phyloP scores from a whole-genome alignment of 306 rosid genomes.

The Dalbergia cochinchinensis region DNA sequence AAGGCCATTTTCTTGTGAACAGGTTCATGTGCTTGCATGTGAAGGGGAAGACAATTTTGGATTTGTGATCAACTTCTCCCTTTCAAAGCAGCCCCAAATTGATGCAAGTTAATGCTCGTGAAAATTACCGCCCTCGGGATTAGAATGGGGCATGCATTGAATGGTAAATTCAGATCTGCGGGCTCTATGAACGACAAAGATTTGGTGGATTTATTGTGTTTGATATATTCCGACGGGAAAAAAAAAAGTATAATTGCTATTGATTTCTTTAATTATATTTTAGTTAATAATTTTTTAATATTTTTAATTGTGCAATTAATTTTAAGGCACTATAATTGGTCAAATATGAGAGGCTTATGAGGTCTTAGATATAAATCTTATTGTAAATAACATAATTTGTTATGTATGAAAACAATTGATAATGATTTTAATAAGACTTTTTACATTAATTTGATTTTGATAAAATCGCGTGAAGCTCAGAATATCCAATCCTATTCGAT shows the following conservation, averaged over 20 bases:
- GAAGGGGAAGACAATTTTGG: conserved; percentile 47
- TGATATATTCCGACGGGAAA: neutral
- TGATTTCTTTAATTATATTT: no score
- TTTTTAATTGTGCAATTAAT: no score
- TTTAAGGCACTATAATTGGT: no score
- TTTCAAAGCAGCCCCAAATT: conserved; percentile 32
- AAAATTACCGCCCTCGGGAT: neutral
- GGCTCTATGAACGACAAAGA: conserved; percentile 35
- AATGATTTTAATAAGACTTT: no score
- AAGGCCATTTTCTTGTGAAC: neutral
- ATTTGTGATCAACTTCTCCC: neutral
- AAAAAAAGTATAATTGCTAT: no score
- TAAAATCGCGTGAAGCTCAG: conserved; percentile 1
- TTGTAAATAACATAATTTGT: no score
- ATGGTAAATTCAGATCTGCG: conserved; percentile 5
- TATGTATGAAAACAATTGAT: no score
- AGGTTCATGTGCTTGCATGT: conserved; percentile 64
- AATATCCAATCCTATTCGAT: neutral
- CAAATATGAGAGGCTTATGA: no score
- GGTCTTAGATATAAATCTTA: no score
- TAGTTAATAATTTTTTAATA: no score
- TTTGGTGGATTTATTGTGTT: conserved; percentile 42
- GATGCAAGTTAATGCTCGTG: conserved; percentile 34
- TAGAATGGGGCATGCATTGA: neutral
- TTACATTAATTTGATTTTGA: no score